These are phyloP conservation scores for Crucibulum laeve DNA, from an alignment of 768 basidiomycete species.

Conservation along the genomic window DNA sequence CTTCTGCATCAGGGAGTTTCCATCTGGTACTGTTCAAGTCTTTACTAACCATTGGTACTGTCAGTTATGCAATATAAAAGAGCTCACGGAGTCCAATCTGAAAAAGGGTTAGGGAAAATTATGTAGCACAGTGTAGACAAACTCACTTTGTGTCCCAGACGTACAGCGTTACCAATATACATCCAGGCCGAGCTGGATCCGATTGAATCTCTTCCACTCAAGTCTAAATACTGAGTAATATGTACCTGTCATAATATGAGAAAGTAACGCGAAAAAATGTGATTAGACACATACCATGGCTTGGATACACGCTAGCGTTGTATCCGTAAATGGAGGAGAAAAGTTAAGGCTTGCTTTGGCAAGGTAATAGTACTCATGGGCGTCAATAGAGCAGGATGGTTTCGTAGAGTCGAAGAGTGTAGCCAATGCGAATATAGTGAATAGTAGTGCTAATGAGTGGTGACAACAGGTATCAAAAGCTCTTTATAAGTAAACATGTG, in stretches of 20 bases:
- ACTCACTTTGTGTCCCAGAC: slow-evolving; percentile 58
- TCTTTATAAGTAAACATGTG: slow-evolving; percentile 17
- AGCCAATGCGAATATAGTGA: slow-evolving; percentile 62
- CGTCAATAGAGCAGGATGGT: slow-evolving; percentile 45
- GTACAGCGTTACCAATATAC: slow-evolving; percentile 54
- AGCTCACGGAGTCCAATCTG: background rate
- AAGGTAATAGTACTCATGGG: slow-evolving; percentile 60
- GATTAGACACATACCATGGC: slow-evolving; percentile 38
- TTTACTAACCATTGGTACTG: no score
- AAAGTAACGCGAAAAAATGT: background rate
- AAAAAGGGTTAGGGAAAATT: background rate
- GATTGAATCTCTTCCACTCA: slow-evolving; percentile 46
- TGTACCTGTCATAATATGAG: slow-evolving; percentile 24
- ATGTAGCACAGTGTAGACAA: background rate
- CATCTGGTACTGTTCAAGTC: slow-evolving; percentile 60
- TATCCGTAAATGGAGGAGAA: slow-evolving; percentile 38
- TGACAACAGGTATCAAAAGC: slow-evolving; percentile 35
- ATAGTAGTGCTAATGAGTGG: slow-evolving; percentile 61
- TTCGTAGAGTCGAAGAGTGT: slow-evolving; percentile 52
- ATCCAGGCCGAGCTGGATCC: slow-evolving; percentile 49
- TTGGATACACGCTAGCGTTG: slow-evolving; percentile 54
- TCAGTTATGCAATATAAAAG: background rate
- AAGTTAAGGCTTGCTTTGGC: slow-evolving; percentile 49
- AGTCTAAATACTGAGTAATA: slow-evolving; percentile 48
- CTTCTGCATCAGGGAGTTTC: slow-evolving; percentile 44